A percentile compares a stretch with the other conserved stretches of the same genome.
phyloP scores from a whole-genome alignment of 805 yeast species.

The Nakazawaea molendinolei region DNA sequence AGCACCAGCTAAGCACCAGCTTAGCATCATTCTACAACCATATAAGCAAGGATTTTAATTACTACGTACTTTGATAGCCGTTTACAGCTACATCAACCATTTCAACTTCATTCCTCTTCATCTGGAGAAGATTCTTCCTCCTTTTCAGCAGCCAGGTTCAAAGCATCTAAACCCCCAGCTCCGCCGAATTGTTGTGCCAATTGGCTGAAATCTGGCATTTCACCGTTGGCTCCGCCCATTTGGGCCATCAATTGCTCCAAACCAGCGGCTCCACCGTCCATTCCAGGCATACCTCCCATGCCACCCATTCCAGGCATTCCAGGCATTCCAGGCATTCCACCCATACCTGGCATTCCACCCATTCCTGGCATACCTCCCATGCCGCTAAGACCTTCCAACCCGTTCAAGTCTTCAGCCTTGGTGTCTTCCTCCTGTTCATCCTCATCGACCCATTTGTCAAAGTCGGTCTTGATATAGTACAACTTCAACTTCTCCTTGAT shows the following conservation, averaged over 20 bases:
- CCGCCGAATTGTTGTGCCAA: slow-evolving; percentile 33
- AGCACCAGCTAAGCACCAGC: too few relatives aligned
- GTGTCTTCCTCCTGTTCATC: slow-evolving; percentile 84
- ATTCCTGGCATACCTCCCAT: slow-evolving; percentile 29
- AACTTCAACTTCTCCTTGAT: slow-evolving; percentile 78
- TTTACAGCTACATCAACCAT: neutral
- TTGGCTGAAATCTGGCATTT: slow-evolving; percentile 29
- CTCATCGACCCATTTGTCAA: slow-evolving; percentile 97
- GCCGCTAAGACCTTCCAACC: slow-evolving; percentile 24
- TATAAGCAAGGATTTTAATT: too few relatives aligned
- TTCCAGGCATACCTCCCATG: slow-evolving; percentile 25
- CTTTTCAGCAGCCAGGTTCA: slow-evolving; percentile 10
- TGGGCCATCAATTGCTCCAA: slow-evolving; percentile 24
- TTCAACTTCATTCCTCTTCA: slow-evolving; percentile 6
- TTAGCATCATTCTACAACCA: too few relatives aligned
- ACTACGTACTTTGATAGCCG: too few relatives aligned
- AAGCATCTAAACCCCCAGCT: slow-evolving; percentile 20
- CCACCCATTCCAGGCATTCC: slow-evolving; percentile 25
- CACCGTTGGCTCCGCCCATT: slow-evolving; percentile 26
- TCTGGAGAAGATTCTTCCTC: slow-evolving; percentile 19
- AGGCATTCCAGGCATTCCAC: slow-evolving; percentile 21
- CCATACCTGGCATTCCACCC: slow-evolving; percentile 29
- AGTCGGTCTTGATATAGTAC: slow-evolving; percentile 85
- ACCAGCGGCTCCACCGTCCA: slow-evolving; percentile 23
- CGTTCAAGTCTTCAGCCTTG: slow-evolving; percentile 32